Evolutionary conservation across 2,329 filamentous ascomycete species (phyloP).

Genomic region (Clonostachys byssicola): DNA sequence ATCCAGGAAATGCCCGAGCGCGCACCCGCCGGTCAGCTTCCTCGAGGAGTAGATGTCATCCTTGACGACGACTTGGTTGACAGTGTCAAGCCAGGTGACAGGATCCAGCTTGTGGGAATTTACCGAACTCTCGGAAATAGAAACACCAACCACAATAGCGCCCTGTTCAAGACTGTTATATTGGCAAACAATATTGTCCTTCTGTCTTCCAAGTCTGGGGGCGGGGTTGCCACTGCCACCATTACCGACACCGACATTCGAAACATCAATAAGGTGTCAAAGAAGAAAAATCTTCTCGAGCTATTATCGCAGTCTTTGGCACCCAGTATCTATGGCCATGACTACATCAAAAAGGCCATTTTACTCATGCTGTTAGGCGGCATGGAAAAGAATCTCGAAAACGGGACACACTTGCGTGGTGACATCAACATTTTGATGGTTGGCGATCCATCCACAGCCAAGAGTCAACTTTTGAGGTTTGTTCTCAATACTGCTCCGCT

Average conservation of each 20-base stretch:
- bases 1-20: constrained; percentile 99
- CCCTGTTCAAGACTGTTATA: constrained; percentile 90
- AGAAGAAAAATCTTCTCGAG: constrained; percentile 91
- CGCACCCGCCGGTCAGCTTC: constrained; percentile 90
- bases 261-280: constrained; percentile 96
- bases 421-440: constrained; percentile 99
- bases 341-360: constrained; percentile 97
- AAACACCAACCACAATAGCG: constrained; percentile 85
- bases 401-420: constrained; percentile 94
- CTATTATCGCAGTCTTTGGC: constrained; percentile 90
- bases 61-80: constrained; percentile 96
- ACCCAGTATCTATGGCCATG: constrained; percentile 94
- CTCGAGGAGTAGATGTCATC: constrained; percentile 92
- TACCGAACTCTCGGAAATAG: constrained; percentile 92
- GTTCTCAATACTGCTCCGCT: constrained; percentile 95
- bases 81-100: constrained; percentile 88
- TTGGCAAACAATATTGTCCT: constrained; percentile 94
- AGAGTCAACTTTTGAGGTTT: constrained; percentile 95
- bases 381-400: constrained; percentile 98
- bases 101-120: constrained; percentile 94
- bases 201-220: constrained; percentile 92
- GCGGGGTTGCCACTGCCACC: constrained; percentile 83
- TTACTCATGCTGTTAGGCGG: constrained; percentile 91
- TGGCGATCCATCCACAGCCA: constrained; percentile 95
- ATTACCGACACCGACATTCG: constrained; percentile 97